Evolutionary conservation across 2,329 filamentous ascomycete genomes (phyloP), one percentile per base, ranked within the genome.

Genomic region (Epichloe festucae): DNA sequence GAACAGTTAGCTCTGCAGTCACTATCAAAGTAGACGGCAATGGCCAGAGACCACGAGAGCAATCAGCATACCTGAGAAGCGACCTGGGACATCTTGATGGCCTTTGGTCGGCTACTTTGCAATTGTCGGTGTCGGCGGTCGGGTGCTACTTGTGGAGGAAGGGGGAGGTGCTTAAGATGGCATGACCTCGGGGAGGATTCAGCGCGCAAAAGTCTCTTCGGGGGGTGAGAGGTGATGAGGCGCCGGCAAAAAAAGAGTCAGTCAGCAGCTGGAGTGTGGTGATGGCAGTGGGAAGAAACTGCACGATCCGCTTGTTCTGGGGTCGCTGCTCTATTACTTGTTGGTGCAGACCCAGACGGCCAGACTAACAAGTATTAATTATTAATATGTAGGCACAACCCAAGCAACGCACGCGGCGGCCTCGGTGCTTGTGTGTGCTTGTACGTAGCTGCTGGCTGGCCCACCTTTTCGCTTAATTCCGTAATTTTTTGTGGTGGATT

Each of bases 61-160:
- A 44, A 52, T 41, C 38, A 57, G 71, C 75, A 56, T 68, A 81
- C 77, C 75, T 79, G 77, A 59, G 74, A 76, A 70, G 72, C 76
- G 74, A 80, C 74, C 72, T 57, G 54, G 55, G 76, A 78, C 77
- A 80, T 80, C 66, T 70, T 79, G 77, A 66, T 66, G 66, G 71
- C 75, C 50, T 54, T 40, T 49, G 47, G 35, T 52, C 47, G 53
- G 53, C 53, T 50, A 50, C 50, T 48, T 45, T 65, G 70, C 66
- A 66, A 70, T 71, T 67, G 69, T 74, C 73, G 74, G 62, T 65
- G 64, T 63, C 64, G 64, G 65, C 64, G 60, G 59, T 60, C 56
- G 57, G 59, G 54, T 56, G 60, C 61, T 59, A 57, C 60, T 63
- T 63, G 56, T 62, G 57, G 57, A 59, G 61, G 59, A 58, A 59